These are phyloP conservation scores for Linum tenue DNA, from an alignment of 345 rosid genomes.

Conservation along the genomic window DNA sequence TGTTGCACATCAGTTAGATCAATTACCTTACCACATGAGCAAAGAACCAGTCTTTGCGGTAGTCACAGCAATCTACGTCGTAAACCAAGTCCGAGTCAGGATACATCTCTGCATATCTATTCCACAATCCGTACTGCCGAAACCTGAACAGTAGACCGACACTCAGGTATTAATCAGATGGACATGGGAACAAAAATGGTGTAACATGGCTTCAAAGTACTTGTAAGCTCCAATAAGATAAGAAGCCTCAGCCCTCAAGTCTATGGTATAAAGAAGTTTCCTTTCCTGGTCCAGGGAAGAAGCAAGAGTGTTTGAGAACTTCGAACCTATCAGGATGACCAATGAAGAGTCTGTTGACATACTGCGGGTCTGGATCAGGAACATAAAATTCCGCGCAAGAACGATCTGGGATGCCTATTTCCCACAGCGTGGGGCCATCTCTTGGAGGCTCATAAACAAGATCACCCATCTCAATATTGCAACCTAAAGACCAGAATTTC, in stretches of 20 bases:
- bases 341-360: neutral
- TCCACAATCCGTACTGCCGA: conserved; percentile 27
- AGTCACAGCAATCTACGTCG: conserved; percentile 18
- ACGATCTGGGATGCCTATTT: conserved; percentile 4
- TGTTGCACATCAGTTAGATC: too few species aligned
- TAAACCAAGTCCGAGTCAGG: conserved; percentile 25
- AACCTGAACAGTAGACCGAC: conserved; percentile 12
- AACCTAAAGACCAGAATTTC: neutral
- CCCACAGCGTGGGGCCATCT: neutral
- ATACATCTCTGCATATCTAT: conserved; percentile 18
- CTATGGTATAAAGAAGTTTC: neutral
- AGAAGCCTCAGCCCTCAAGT: neutral
- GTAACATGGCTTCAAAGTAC: neutral
- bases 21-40: conserved; percentile 25
- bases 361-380: conserved; percentile 2
- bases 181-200: neutral
- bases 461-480: neutral
- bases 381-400: neutral
- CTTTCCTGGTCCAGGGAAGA: neutral
- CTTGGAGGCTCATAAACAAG: neutral
- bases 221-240: conserved; percentile 3
- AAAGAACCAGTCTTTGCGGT: conserved; percentile 22
- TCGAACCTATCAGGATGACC: neutral
- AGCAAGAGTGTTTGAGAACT: neutral
- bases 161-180: neutral